Conservation (phyloP, 2,329 filamentous ascomycete genomes). For the Didymella exigua region DNA sequence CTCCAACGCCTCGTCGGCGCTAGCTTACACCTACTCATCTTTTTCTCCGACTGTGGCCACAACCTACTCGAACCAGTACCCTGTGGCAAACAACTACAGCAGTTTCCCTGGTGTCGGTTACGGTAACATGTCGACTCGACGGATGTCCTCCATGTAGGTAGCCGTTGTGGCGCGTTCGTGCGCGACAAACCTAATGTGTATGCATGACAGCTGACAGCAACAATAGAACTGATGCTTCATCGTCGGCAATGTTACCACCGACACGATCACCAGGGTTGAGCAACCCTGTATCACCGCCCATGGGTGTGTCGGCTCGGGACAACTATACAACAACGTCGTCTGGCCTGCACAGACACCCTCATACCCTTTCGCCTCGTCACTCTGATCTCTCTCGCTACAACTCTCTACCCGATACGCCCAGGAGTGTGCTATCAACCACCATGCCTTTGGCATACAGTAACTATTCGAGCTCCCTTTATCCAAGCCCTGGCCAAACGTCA, state of each 20-base stretch:
- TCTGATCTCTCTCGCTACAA: slow-evolving; percentile 44
- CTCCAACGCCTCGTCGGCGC: slow-evolving; percentile 56
- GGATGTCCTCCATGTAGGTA: slow-evolving; percentile 54
- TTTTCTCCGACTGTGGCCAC: slow-evolving; percentile 40
- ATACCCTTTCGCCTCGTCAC: slow-evolving; percentile 44
- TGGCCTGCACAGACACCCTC: slow-evolving; percentile 42
- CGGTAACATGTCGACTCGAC: slow-evolving; percentile 49
- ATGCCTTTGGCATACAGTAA: slow-evolving; percentile 38
- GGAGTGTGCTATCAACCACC: slow-evolving; percentile 41
- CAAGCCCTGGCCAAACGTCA: slow-evolving; percentile 23
- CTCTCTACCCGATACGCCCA: slow-evolving; percentile 45
- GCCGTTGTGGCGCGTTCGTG: slow-evolving; percentile 43
- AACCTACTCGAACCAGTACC: slow-evolving; percentile 44
- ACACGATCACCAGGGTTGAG: slow-evolving; percentile 50
- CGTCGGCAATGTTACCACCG: slow-evolving; percentile 55
- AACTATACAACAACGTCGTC: slow-evolving; percentile 52
- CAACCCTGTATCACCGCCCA: slow-evolving; percentile 50
- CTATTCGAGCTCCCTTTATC: slow-evolving; percentile 24
- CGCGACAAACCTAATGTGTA: slow-evolving; percentile 38
- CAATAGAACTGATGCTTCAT: slow-evolving; percentile 53
- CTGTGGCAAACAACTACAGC: slow-evolving; percentile 45
- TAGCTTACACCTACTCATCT: slow-evolving; percentile 52
- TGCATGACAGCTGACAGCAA: slow-evolving; percentile 50
- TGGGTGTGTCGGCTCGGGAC: slow-evolving; percentile 51
- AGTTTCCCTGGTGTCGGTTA: slow-evolving; percentile 43